These are phyloP conservation scores for Sporothrix brunneoviolacea DNA, from an alignment of 2,329 filamentous ascomycete genomes.

Conservation along the genomic window DNA sequence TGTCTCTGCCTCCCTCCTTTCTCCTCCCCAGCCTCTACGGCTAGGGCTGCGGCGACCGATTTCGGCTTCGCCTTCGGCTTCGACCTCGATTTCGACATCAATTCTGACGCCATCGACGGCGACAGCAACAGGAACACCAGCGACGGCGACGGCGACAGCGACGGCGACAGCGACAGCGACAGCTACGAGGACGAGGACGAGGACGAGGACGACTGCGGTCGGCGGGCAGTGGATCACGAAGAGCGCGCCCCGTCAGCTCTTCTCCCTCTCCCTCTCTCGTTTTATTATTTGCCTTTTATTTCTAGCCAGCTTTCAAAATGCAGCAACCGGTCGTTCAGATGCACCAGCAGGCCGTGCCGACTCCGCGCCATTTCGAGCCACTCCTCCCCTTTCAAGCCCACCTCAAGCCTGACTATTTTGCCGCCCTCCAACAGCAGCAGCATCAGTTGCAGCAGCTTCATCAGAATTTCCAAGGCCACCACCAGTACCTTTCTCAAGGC, in stretches of 20 bases:
- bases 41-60: constrained; percentile 14
- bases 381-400: constrained; percentile 26
- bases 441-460: constrained; percentile 17
- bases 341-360: constrained; percentile 43
- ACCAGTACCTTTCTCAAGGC: constrained; percentile 13
- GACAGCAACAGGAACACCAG: background rate
- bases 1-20: constrained; percentile 12
- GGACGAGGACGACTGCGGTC: too few relatives aligned
- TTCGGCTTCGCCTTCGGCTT: background rate
- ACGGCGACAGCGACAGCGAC: background rate
- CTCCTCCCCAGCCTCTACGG: constrained; percentile 19
- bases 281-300: background rate
- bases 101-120: constrained; percentile 17
- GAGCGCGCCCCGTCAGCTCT: background rate
- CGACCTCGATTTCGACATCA: constrained; percentile 1
- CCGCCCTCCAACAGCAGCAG: constrained; percentile 19
- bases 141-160: background rate
- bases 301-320: constrained; percentile 6
- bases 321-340: constrained; percentile 44
- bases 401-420: constrained; percentile 24
- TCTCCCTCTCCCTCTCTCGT: too few relatives aligned
- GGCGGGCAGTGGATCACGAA: too few relatives aligned
- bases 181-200: too few relatives aligned
- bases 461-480: constrained; percentile 10
- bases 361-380: constrained; percentile 34